Conservation (phyloP, 352 stramenopile species). For the Chrysophaeum taylorii region DNA sequence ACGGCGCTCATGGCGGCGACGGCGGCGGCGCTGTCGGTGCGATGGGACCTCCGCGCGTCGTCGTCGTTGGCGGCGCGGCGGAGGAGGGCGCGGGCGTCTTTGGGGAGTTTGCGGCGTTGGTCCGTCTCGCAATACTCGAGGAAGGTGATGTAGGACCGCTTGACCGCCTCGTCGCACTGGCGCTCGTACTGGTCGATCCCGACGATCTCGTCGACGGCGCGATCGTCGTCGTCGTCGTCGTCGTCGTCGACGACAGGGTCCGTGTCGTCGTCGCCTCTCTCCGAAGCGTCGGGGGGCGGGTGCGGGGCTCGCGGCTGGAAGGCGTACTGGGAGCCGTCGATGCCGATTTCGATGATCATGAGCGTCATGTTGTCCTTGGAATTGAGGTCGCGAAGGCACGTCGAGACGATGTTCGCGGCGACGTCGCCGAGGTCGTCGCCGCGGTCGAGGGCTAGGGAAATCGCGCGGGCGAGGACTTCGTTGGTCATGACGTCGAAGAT, state of each 20-base stretch:
- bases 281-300: neutral
- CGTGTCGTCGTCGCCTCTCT: neutral
- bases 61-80: too few relatives aligned
- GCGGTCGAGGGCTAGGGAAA: constrained; percentile 9
- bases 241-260: neutral
- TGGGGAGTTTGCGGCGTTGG: too few relatives aligned
- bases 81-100: too few relatives aligned
- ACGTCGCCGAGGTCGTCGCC: constrained; percentile 9
- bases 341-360: neutral
- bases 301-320: neutral
- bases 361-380: constrained; percentile 17
- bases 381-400: constrained; percentile 5
- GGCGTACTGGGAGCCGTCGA: neutral
- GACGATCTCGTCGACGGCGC: constrained; percentile 2
- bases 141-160: constrained; percentile 5
- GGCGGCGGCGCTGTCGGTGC: too few relatives aligned
- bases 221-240: neutral
- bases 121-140: neutral
- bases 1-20: too few relatives aligned
- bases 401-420: neutral
- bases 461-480: constrained; percentile 43
- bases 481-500: constrained; percentile 66
- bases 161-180: neutral
- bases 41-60: too few relatives aligned
- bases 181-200: neutral